phyloP scores from a whole-genome alignment of 495 filamentous ascomycete genomes.

The Terfezia boudieri region DNA sequence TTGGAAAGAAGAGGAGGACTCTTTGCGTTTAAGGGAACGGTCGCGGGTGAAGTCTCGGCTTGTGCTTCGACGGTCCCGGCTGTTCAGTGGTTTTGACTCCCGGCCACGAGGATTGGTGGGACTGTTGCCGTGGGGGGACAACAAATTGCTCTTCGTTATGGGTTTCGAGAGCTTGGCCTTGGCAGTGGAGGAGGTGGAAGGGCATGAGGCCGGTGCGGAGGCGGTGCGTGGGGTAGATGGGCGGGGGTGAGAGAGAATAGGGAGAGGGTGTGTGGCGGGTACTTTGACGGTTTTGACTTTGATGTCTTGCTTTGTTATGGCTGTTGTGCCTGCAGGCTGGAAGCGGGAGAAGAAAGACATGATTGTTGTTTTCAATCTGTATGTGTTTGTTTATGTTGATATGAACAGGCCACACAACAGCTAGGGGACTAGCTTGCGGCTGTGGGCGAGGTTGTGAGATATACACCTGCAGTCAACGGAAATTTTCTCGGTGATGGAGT shows the following conservation, averaged over 20 bases:
- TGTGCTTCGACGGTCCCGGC: background rate
- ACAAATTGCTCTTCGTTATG: background rate
- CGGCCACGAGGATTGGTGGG: background rate
- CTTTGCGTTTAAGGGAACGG: background rate
- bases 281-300: slow-evolving; percentile 14
- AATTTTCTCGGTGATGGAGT: too few species aligned
- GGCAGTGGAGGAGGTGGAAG: slow-evolving; percentile 1
- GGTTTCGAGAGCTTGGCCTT: slow-evolving; percentile 9
- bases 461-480: too few species aligned
- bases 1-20: background rate
- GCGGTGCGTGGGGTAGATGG: slow-evolving; percentile 1
- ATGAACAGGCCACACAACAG: too few species aligned
- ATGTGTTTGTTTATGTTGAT: too few species aligned
- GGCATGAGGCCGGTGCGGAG: slow-evolving; percentile 2
- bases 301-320: slow-evolving; percentile 13
- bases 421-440: too few species aligned
- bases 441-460: too few species aligned
- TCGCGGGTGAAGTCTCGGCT: background rate
- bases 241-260: background rate
- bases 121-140: background rate
- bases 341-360: slow-evolving; percentile 19
- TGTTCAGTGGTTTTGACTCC: background rate
- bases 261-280: slow-evolving; percentile 3
- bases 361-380: background rate
- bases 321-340: slow-evolving; percentile 14